These are phyloP conservation scores for Ceratopteris richardii DNA, from an alignment of 75 land plant species.

Conservation along the genomic window DNA sequence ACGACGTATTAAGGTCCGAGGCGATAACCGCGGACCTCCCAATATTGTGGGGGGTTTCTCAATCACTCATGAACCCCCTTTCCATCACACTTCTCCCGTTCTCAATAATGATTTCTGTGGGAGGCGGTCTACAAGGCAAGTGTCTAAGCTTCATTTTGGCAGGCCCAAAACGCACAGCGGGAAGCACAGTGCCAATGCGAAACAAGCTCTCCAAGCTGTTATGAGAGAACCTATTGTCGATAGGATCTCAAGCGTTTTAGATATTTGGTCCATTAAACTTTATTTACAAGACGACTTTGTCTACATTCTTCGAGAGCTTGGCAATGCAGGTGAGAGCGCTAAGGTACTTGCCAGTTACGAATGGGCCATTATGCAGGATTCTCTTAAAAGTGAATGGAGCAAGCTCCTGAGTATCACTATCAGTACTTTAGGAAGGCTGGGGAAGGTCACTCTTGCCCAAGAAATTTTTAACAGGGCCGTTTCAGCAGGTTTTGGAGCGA, in stretches of 20 bases:
- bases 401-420: slow-evolving; percentile 74
- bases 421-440: slow-evolving; percentile 73
- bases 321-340: slow-evolving; percentile 57
- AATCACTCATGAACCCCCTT: not conserved
- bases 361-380: slow-evolving; percentile 56
- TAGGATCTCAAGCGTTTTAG: slow-evolving; percentile 7
- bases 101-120: slow-evolving; percentile 75
- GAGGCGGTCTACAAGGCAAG: slow-evolving; percentile 66
- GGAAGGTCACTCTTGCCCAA: slow-evolving; percentile 65
- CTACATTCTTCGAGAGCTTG: slow-evolving; percentile 74
- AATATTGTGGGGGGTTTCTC: not conserved
- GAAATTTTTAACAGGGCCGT: slow-evolving; percentile 46
- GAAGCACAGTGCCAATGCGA: slow-evolving; percentile 24
- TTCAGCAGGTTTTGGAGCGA: slow-evolving; percentile 67
- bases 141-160: slow-evolving; percentile 74
- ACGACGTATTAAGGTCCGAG: slow-evolving; percentile 2
- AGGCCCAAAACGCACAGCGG: slow-evolving; percentile 39
- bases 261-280: slow-evolving; percentile 33
- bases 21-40: not conserved
- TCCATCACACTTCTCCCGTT: slow-evolving; percentile 7
- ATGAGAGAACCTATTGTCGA: slow-evolving; percentile 11
- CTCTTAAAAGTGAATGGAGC: slow-evolving; percentile 37
- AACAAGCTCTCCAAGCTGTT: slow-evolving; percentile 22
- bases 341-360: slow-evolving; percentile 60
- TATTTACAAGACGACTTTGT: slow-evolving; percentile 61